Evolutionary conservation across 2,329 filamentous ascomycete species (phyloP).

Genomic region (Xylaria digitata): DNA sequence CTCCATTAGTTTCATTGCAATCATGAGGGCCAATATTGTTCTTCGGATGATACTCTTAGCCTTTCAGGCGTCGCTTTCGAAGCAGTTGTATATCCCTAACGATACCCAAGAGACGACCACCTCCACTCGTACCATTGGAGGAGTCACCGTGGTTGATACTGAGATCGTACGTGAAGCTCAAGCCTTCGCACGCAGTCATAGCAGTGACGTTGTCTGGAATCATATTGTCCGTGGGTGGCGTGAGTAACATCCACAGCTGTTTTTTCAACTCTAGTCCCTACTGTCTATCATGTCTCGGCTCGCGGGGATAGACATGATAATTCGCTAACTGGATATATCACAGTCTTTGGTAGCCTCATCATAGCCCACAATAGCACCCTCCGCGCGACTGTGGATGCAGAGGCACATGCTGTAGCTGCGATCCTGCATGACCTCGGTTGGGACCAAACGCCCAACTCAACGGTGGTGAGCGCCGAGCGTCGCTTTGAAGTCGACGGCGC

Average conservation of each 20-base stretch:
- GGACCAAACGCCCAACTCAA: conserved; percentile 50
- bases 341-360: conserved; percentile 33
- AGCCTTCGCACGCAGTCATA: conserved; percentile 29
- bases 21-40: conserved; percentile 18
- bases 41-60: conserved; percentile 5
- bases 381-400: conserved; percentile 53
- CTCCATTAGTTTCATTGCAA: conserved; percentile 32
- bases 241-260: conserved; percentile 12
- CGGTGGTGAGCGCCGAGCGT: conserved; percentile 55
- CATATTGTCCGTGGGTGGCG: conserved; percentile 36
- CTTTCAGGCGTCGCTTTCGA: conserved; percentile 29
- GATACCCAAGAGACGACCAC: background rate
- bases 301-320: background rate
- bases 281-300: background rate
- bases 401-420: conserved; percentile 55
- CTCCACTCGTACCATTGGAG: conserved; percentile 33
- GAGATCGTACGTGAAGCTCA: conserved; percentile 37
- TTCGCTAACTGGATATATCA: background rate
- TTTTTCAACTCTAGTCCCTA: background rate
- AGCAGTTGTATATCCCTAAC: conserved; percentile 9
- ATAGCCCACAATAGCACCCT: conserved; percentile 34
- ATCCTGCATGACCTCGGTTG: conserved; percentile 59
- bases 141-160: conserved; percentile 37
- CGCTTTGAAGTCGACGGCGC: conserved; percentile 65
- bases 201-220: conserved; percentile 32